Percentiles rank a stretch among this genome's conserved stretches.
These are phyloP conservation scores for Aspergillus coremiiformis DNA, from an alignment of 495 filamentous ascomycete genomes.

Conservation along the genomic window DNA sequence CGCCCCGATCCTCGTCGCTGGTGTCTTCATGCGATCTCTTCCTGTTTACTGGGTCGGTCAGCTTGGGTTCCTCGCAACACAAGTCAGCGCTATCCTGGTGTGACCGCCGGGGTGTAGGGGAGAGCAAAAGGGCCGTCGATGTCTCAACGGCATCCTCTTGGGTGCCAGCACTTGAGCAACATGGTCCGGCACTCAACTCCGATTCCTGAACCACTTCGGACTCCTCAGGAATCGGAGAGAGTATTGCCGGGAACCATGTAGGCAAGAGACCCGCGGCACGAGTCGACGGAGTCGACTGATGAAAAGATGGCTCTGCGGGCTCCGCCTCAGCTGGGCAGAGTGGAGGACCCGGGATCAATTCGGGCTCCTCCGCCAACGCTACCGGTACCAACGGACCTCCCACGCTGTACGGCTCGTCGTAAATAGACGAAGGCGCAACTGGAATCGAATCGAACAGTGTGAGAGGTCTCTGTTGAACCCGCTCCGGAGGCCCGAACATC, in stretches of 20 bases:
- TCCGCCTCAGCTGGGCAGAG: slow-evolving; percentile 6
- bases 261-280: not conserved
- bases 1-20: slow-evolving; percentile 4
- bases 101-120: not conserved
- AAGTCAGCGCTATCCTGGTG: not conserved
- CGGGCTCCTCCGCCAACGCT: slow-evolving; percentile 9
- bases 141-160: not conserved
- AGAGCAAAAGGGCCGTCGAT: not conserved
- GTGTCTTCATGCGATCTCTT: slow-evolving; percentile 8
- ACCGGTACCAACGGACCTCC: slow-evolving; percentile 8
- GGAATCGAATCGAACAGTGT: not conserved
- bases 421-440: slow-evolving; percentile 5
- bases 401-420: slow-evolving; percentile 3
- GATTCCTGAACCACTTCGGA: not conserved
- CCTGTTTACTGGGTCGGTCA: slow-evolving; percentile 14
- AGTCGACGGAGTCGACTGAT: not conserved
- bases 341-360: slow-evolving; percentile 5
- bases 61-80: slow-evolving; percentile 8
- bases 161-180: slow-evolving; percentile 7
- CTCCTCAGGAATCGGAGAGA: slow-evolving; percentile 13
- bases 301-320: not conserved
- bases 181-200: slow-evolving; percentile 1
- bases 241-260: not conserved
- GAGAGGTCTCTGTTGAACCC: slow-evolving; percentile 5
- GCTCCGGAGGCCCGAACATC: not conserved